These are phyloP conservation scores for Gymnopus androsaceus DNA, from an alignment of 1,284 basidiomycete genomes.

Conservation along the genomic window DNA sequence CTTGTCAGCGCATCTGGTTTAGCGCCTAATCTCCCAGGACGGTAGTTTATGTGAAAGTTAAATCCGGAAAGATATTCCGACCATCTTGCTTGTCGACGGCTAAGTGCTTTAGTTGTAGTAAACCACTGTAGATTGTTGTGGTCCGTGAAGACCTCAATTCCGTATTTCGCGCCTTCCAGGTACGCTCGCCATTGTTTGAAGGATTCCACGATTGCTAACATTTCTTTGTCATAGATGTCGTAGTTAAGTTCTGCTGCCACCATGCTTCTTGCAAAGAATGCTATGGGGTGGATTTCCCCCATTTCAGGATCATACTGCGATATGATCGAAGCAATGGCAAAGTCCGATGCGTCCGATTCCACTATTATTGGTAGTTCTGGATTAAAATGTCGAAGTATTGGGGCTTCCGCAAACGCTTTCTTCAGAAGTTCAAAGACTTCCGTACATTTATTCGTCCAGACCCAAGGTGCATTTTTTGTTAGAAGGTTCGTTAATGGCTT, in stretches of 20 bases:
- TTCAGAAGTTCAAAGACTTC: conserved; percentile 13
- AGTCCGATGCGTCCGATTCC: conserved; percentile 22
- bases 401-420: conserved; percentile 10
- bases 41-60: not conserved
- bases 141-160: conserved; percentile 29
- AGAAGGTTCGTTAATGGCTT: conserved; percentile 24
- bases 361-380: conserved; percentile 37
- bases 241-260: conserved; percentile 6
- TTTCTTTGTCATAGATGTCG: no score
- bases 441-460: conserved; percentile 3
- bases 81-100: conserved; percentile 33
- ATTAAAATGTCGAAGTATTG: conserved; percentile 16
- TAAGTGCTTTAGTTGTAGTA: conserved; percentile 22
- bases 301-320: not conserved
- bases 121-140: conserved; percentile 34
- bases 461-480: conserved; percentile 18
- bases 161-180: conserved; percentile 21
- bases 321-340: conserved; percentile 16
- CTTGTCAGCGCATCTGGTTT: conserved; percentile 10
- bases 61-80: conserved; percentile 12
- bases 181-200: conserved; percentile 33
- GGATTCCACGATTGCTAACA: no score
- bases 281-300: conserved; percentile 3
- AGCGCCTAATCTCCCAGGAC: conserved; percentile 2
- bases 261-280: conserved; percentile 7